Conservation (phyloP, 148 eudicot species). For the Arctostaphylos glauca region DNA sequence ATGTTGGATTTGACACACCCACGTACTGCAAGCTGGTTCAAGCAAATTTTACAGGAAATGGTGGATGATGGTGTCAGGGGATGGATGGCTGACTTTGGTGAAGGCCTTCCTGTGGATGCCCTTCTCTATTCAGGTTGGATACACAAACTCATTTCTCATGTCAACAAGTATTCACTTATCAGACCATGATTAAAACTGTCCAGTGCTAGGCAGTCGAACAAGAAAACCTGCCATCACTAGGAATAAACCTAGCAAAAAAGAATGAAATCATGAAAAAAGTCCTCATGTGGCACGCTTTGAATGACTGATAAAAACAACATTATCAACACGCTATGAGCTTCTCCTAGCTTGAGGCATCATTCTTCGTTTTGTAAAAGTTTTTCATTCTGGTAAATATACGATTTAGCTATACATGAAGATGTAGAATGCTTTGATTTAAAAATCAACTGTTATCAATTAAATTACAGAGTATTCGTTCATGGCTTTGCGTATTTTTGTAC, state of each 20-base stretch:
- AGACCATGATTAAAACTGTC: neutral
- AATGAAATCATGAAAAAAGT: neutral
- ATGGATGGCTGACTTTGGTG: constrained; percentile 99
- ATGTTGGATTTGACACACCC: constrained; percentile 98
- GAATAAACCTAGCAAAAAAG: neutral
- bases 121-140: constrained; percentile 75
- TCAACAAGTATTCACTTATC: neutral
- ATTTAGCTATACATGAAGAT: neutral
- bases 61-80: constrained; percentile 92
- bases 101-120: constrained; percentile 93
- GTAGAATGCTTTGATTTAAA: neutral
- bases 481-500: neutral
- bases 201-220: neutral
- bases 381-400: neutral
- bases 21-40: constrained; percentile 73
- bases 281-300: neutral
- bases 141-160: neutral
- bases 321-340: neutral
- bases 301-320: neutral
- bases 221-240: neutral
- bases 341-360: neutral
- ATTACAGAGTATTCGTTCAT: neutral
- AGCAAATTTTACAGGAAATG: constrained; percentile 75
- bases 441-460: neutral
- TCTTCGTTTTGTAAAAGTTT: neutral